Evolutionary conservation across 1,284 basidiomycete species (phyloP).

Genomic region (Ganoderma leucocontextum): DNA sequence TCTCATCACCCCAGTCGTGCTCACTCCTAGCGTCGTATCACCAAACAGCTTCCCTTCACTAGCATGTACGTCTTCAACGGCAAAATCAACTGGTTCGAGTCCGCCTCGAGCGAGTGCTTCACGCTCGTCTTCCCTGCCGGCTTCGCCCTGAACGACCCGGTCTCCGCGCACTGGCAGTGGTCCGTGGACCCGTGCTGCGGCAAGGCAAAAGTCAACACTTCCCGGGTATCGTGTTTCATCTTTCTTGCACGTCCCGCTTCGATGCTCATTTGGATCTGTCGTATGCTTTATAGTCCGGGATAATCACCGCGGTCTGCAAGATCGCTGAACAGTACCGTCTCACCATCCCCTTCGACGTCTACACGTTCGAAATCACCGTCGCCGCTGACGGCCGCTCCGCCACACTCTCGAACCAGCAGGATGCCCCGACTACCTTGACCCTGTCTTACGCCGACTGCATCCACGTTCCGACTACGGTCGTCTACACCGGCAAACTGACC

Average conservation of each 20-base stretch:
- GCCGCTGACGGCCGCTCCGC: background rate
- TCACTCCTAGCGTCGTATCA: background rate
- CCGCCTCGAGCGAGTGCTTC: background rate
- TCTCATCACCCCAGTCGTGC: background rate
- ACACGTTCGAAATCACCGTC: conserved; percentile 5
- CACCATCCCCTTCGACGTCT: background rate
- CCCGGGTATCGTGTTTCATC: background rate
- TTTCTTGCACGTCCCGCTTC: too few species aligned
- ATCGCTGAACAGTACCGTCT: background rate
- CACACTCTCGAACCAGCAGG: background rate
- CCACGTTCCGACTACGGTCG: background rate
- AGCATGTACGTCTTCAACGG: conserved; percentile 5
- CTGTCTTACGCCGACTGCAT: background rate
- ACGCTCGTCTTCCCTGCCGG: conserved; percentile 6
- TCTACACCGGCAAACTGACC: conserved; percentile 9
- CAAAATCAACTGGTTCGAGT: background rate
- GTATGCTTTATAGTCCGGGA: background rate
- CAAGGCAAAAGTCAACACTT: background rate
- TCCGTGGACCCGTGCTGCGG: background rate
- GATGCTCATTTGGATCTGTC: background rate
- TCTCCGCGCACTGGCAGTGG: conserved; percentile 9
- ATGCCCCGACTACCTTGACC: background rate
- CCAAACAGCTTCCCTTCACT: background rate
- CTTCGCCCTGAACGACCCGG: conserved; percentile 5
- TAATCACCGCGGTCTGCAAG: background rate